Evolutionary conservation across 139 green algal species (phyloP), one percentile per base, ranked within the genome.

Genomic region (Coccomyxa sp.): DNA sequence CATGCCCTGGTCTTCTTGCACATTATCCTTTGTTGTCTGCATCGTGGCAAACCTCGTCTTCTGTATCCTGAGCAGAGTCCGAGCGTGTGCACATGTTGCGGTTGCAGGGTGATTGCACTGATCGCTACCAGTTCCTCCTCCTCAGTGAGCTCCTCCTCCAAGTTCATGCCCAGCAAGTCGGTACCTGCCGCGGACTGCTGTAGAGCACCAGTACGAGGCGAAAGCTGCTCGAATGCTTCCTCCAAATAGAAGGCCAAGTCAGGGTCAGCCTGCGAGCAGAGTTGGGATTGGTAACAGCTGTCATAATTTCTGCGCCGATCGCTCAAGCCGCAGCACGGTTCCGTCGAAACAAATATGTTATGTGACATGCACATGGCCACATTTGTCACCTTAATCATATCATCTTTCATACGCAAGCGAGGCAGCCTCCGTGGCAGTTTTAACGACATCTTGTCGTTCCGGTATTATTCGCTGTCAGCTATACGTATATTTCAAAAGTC

Each of bases 321-420:
- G 63, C 15, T 15, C 63, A 71, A 71, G 63, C 63, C 71, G 27
- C 30, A 78, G 71, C 71, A 78, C 4, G 71, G 1, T 45, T 16
- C 23, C 25, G 71, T 78, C 31, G 71, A 78, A n/a, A 27, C 1
- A 17, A n/a, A n/a, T n/a, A 75, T 51, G 25, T 27, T 32, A 0
- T 74, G 17, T 82, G 79, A 51, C 57, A 27, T 21, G 1, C 31
- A 28, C 38, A 51, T 51, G 7, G 38, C 38, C 38, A 51, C 38
- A 77, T 15, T 38, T 38, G 16, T 27, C 58, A 93, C 93, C 91
- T 95, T 94, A 0, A 96, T 87, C 17, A 97, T 90, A 83, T 96
- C 93, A 67, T 95, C 90, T 82, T 94, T 95, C 31, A 90, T 95
- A 15, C 90, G 88, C 31, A 97, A 82, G 12, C 91, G 85, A 3